Evolutionary conservation across 1,284 basidiomycete genomes (phyloP), one percentile per base, ranked within the genome.

Genomic region (Pyrrhoderma noxium): DNA sequence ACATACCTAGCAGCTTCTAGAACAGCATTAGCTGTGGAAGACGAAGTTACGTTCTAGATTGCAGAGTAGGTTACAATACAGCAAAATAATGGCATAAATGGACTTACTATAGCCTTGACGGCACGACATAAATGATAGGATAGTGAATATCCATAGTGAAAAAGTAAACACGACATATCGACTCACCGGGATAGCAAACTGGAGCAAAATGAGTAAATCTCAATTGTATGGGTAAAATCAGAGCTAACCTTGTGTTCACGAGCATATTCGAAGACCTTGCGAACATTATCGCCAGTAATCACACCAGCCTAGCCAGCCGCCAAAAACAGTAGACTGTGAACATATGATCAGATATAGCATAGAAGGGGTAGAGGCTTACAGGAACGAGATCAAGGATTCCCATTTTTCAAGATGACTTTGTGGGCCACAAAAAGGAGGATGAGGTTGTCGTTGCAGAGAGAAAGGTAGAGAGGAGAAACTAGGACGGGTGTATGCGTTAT

Each of bases 261-360:
- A 34, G 90, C 90, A 69, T 93, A 90, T 64, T 91, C 82, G 67
- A 93, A 91, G 61, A 95, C 73, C 70, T 89, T 90, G 70, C 87
- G 80, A 62, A 88, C 84, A 67, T 93, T 79, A 62, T 91, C 84
- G 69, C 90, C 91, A 59, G 87, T 89, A 62, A 94, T 69, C 58
- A 94, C 91, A 63, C 91, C 91, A 68, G 88, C 74, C 89, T 91
- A 58, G 19, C 5, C 19, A 23, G 7, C 27, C n/a, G 19, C 8
- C 21, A 14, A 18, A 14, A 14, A 18, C 21, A 19, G 25, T 47
- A 3, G 40, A 16, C 19, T 34, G 42, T 34, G 51, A 8, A 35
- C 45, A 51, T 27, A 31, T 49, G 35, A 18, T 8, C 48, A 21
- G 22, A 39, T 54, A 51, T 55, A 21, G 22, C n/a, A 22, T 43